Evolutionary conservation across 2,329 filamentous ascomycete genomes (phyloP).

Genomic region (Sarocladium kiliense): DNA sequence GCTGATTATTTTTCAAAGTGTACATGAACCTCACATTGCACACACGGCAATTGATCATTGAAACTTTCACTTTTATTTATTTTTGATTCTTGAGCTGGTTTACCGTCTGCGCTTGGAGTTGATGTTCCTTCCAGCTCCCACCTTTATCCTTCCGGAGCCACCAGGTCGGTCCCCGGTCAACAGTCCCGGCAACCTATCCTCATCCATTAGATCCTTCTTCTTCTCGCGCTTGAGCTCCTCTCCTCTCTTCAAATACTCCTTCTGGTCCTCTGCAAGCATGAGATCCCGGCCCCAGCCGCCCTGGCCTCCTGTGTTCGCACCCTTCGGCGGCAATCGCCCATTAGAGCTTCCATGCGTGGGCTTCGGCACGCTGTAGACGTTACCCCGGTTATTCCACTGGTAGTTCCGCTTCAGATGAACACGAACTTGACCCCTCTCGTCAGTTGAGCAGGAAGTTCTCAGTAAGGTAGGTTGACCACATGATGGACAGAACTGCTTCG

Average conservation of each 20-base stretch:
- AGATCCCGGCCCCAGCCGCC: conserved; percentile 80
- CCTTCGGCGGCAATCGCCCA: conserved; percentile 61
- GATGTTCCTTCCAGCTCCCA: conserved; percentile 81
- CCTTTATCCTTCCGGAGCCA: conserved; percentile 61
- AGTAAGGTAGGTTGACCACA: conserved; percentile 87
- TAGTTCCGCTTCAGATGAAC: conserved; percentile 91
- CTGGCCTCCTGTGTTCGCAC: conserved; percentile 61
- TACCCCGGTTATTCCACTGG: conserved; percentile 91
- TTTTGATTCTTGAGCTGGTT: neutral
- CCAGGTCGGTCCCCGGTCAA: conserved; percentile 69
- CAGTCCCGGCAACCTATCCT: conserved; percentile 84
- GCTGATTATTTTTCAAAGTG: neutral
- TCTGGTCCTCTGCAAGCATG: conserved; percentile 91
- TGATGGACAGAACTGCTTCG: conserved; percentile 84
- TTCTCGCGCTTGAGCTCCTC: conserved; percentile 61
- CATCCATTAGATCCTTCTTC: conserved; percentile 85
- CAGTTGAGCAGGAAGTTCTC: conserved; percentile 79
- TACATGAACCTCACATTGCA: neutral
- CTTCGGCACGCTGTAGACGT: conserved; percentile 90
- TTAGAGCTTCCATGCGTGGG: conserved; percentile 75
- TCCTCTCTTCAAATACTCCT: conserved; percentile 70
- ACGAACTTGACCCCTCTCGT: conserved; percentile 72
- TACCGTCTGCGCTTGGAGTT: conserved; percentile 55
- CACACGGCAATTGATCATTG: neutral
- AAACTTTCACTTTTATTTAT: neutral